These are phyloP conservation scores for Schizophyllum amplum DNA, from an alignment of 1,284 basidiomycete species.

Conservation along the genomic window DNA sequence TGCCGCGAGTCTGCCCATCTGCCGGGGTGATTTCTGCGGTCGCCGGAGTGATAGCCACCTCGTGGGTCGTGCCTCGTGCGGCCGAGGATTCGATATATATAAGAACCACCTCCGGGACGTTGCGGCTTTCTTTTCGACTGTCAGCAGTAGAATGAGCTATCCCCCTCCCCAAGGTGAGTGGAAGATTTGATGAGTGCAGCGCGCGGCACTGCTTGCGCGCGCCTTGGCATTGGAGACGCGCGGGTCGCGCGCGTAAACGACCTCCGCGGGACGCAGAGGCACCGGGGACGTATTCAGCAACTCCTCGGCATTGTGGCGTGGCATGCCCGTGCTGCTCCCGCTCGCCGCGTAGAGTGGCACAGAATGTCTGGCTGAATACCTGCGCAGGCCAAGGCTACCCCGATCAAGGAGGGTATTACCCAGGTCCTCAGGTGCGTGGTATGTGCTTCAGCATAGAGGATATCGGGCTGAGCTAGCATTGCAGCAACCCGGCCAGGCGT, in stretches of 20 bases:
- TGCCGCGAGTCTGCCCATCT: too few species aligned
- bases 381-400: not conserved
- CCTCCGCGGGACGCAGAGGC: too few species aligned
- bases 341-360: too few species aligned
- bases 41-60: too few species aligned
- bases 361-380: not conserved
- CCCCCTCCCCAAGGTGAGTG: not conserved
- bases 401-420: not conserved
- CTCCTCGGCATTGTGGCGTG: too few species aligned
- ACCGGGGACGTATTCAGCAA: too few species aligned
- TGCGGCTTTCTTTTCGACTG: not conserved
- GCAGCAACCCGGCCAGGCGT: slow-evolving; percentile 60
- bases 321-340: too few species aligned
- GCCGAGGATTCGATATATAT: not conserved
- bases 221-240: too few species aligned
- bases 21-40: too few species aligned
- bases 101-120: not conserved
- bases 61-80: not conserved
- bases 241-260: too few species aligned
- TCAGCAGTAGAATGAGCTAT: not conserved
- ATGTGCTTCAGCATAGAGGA: not conserved
- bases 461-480: not conserved
- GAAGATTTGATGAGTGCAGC: not conserved
- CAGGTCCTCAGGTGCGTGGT: not conserved
- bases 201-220: too few species aligned